A percentile compares a stretch with the other conserved stretches of the same genome.
These are phyloP conservation scores for Ramularia collo-cygni DNA, from an alignment of 2,329 filamentous ascomycete genomes.

Conservation along the genomic window DNA sequence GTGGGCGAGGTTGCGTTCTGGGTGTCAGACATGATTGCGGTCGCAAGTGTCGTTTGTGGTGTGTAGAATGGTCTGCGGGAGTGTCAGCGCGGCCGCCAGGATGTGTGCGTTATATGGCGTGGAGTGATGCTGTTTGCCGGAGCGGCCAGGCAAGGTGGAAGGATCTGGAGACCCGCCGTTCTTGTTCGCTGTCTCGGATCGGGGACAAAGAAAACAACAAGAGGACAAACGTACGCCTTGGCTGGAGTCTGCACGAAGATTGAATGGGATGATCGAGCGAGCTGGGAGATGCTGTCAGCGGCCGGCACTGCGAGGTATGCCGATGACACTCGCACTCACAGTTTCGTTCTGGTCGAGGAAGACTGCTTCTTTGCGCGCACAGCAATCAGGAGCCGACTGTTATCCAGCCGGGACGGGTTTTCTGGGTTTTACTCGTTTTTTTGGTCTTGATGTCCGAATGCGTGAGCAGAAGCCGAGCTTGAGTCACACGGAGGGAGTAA, in stretches of 20 bases:
- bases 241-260: conserved; percentile 1
- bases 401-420: conserved; percentile 22
- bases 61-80: conserved; percentile 1
- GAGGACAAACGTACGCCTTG: conserved; percentile 10
- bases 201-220: conserved; percentile 4
- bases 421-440: conserved; percentile 35
- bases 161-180: neutral
- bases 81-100: conserved; percentile 9
- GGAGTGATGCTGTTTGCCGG: conserved; percentile 8
- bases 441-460: conserved; percentile 25
- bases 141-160: conserved; percentile 4
- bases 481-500: conserved; percentile 6
- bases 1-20: conserved; percentile 47
- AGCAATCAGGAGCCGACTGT: conserved; percentile 16
- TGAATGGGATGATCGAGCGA: conserved; percentile 1
- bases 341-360: neutral
- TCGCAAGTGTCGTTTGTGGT: conserved; percentile 7
- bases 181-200: too few relatives aligned
- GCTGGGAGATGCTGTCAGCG: conserved; percentile 4
- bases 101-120: conserved; percentile 1
- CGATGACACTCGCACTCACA: conserved; percentile 3
- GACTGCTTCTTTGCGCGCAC: neutral
- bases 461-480: conserved; percentile 9
- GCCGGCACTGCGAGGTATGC: conserved; percentile 1
- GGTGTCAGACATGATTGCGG: conserved; percentile 34